These are phyloP conservation scores for Candida adriatica DNA, from an alignment of 805 yeast species.

Conservation along the genomic window DNA sequence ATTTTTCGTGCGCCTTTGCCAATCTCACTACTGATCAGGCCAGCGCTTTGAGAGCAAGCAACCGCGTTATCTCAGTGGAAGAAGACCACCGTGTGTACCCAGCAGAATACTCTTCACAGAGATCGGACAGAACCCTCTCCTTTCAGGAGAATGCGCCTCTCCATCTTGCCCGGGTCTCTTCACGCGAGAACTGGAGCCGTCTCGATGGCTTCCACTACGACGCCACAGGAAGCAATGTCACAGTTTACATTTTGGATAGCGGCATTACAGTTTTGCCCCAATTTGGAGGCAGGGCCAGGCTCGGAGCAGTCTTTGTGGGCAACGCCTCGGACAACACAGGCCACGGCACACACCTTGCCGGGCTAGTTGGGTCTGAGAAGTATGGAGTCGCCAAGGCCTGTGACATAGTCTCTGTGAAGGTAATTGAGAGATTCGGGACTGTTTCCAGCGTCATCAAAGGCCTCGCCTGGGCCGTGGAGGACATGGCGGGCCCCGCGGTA, in stretches of 20 bases:
- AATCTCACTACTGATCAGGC: too few species aligned
- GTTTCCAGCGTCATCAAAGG: constrained; percentile 36
- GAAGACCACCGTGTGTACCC: too few species aligned
- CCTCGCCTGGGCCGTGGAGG: background rate
- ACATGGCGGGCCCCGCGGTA: constrained; percentile 36
- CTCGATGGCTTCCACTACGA: constrained; percentile 42
- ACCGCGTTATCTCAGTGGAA: too few species aligned
- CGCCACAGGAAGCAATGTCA: constrained; percentile 50
- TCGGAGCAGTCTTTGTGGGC: constrained; percentile 56
- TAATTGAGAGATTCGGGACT: constrained; percentile 67
- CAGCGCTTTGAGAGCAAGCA: too few species aligned
- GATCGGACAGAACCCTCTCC: background rate
- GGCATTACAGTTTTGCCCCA: constrained; percentile 64
- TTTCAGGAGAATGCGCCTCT: constrained; percentile 40
- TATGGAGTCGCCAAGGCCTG: constrained; percentile 80
- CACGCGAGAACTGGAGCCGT: background rate
- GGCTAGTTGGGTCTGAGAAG: constrained; percentile 69
- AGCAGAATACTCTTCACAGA: too few species aligned
- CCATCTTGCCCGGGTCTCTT: constrained; percentile 52
- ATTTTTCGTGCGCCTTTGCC: too few species aligned
- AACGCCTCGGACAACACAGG: constrained; percentile 71
- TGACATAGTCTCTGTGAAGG: constrained; percentile 65
- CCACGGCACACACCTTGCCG: constrained; percentile 94
- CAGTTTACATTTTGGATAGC: constrained; percentile 77
- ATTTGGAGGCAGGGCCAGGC: constrained; percentile 51